Evolutionary conservation across 2,329 filamentous ascomycete species (phyloP).

Genomic region (Microascus cirrosus): DNA sequence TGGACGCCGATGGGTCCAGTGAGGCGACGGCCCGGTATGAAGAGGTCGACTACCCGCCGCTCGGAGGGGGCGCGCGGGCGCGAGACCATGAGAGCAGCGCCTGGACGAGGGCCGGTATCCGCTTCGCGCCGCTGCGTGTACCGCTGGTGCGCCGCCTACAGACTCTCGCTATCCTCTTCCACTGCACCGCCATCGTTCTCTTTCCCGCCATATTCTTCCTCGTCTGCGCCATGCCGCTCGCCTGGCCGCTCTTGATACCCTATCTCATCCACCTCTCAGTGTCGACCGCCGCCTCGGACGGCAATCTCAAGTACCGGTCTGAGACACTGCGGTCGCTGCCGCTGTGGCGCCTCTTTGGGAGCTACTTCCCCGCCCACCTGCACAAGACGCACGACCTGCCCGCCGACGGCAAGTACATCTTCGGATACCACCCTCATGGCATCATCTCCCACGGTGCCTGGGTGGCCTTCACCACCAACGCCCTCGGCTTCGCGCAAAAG

Average conservation of each 20-base stretch:
- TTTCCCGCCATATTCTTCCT: conserved; percentile 78
- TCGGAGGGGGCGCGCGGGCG: neutral
- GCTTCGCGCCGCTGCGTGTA: conserved; percentile 72
- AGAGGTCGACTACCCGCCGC: conserved; percentile 2
- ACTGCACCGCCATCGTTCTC: conserved; percentile 60
- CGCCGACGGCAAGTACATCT: conserved; percentile 82
- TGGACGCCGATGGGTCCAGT: neutral
- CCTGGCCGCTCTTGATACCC: conserved; percentile 67
- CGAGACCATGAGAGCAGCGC: conserved; percentile 15
- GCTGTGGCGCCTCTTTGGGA: conserved; percentile 81
- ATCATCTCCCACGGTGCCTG: conserved; percentile 97
- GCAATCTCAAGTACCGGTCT: conserved; percentile 62
- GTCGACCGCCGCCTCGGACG: conserved; percentile 66
- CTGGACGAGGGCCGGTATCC: conserved; percentile 44
- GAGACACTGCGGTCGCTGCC: conserved; percentile 61
- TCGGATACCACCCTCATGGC: conserved; percentile 94
- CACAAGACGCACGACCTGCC: conserved; percentile 75
- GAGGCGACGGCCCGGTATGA: neutral
- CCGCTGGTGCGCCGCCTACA: conserved; percentile 62
- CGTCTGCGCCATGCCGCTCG: conserved; percentile 79
- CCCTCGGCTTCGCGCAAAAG: conserved; percentile 71
- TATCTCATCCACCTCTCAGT: conserved; percentile 79
- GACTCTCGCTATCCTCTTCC: conserved; percentile 66
- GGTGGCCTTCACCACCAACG: conserved; percentile 82
- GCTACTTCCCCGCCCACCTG: conserved; percentile 81